Base-by-base conservation (phyloP, 2,329 filamentous ascomycete species). In the Penicillium brasilianum region DNA sequence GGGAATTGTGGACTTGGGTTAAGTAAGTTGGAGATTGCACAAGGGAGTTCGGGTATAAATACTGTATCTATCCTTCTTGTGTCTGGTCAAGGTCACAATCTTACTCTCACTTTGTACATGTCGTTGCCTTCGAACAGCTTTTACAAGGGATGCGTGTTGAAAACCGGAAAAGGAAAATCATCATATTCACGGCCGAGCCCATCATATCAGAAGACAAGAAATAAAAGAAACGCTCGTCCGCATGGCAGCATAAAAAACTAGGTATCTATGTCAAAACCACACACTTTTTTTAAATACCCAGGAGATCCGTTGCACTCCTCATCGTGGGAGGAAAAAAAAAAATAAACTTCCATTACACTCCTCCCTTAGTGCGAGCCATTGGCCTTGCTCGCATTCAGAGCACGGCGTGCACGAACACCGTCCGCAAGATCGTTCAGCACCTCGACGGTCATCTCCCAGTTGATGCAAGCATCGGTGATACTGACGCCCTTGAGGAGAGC, bases 401-500 rank as follows among this genome's bases (percentile, higher is more conserved):
- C 82, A 71, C 95, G 87, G 70, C 94, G 87, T 65, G 87, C 85
- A 55, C 91, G 87, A 55, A 98, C 90, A 37, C 92, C 91, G n/a
- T 88, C 87, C 6, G 95, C 93, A 32, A 98, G 85, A 69, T 94
- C 86, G 78, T 97, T 90, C 25, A 98, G 84, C 0, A 95, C 91
- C 1, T 85, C 81, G 44, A 95, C 87, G 1, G 93, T 97, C 56
- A 83, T 85, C 14, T 96, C 91, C 94, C 94, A 97, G 83, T 91
- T 84, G 75, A 99, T 97, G 82, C 94, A 99, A 58, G 93, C 94
- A 77, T 97, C 93, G 0, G 93, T 97, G 80, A 97, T 97, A 78
- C 90, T 94, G 72, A 97, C 90, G 69, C 93, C 93, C 80, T 91
- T 92, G 83, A 93, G 91, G 55, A 97, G 84, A 8, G 80, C 90